phyloP scores from a whole-genome alignment of 1,284 basidiomycete genomes.

The Ganoderma lucidum region DNA sequence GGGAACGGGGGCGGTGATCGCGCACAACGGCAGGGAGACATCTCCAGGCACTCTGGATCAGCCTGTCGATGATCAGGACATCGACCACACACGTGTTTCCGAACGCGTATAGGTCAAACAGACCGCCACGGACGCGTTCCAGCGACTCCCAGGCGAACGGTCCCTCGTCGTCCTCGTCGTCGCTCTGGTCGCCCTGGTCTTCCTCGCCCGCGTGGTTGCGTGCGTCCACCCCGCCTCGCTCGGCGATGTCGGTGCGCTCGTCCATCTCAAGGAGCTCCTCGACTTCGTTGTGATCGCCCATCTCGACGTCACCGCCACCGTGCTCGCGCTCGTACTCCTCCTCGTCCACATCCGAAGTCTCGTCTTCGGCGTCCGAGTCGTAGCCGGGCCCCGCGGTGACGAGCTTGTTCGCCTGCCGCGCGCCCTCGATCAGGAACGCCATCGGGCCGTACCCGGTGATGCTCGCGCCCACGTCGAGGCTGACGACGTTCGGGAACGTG shows the following conservation, averaged over 20 bases:
- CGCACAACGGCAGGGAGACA: neutral
- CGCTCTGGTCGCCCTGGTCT: neutral
- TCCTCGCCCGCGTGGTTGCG: neutral
- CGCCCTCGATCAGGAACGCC: neutral
- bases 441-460: neutral
- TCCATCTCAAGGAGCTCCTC: neutral
- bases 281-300: neutral
- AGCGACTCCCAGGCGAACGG: neutral
- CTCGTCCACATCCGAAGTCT: neutral
- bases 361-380: neutral
- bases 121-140: constrained; percentile 3
- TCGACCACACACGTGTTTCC: neutral
- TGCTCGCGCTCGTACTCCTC: neutral
- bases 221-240: neutral
- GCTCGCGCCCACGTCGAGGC: neutral
- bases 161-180: neutral
- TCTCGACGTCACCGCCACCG: neutral
- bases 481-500: constrained; percentile 5
- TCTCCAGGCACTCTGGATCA: neutral
- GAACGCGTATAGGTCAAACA: constrained; percentile 3
- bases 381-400: neutral
- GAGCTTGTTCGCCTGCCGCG: neutral
- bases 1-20: neutral
- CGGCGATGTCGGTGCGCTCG: neutral
- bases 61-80: neutral